A percentile compares a stretch with the other conserved stretches of the same genome.
Conservation (phyloP, 2,329 filamentous ascomycete genomes). For the Sporothrix humicola region DNA sequence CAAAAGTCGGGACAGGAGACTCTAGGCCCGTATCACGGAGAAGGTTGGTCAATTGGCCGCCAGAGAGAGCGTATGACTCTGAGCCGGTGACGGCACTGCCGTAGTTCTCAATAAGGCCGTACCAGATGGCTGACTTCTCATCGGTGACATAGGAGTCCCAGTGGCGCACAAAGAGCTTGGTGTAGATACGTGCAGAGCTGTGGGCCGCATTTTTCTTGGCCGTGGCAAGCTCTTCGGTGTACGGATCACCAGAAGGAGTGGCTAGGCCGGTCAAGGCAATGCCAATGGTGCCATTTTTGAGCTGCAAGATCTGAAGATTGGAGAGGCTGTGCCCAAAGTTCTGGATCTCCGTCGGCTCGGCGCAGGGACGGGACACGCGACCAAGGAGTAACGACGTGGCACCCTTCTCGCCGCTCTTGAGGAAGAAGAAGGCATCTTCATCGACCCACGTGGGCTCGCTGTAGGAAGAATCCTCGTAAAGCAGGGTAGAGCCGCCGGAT, state of each 20-base stretch:
- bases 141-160: slow-evolving; percentile 79
- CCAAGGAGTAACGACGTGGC: slow-evolving; percentile 55
- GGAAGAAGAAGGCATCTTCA: slow-evolving; percentile 62
- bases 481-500: slow-evolving; percentile 66
- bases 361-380: slow-evolving; percentile 45
- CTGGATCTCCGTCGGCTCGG: slow-evolving; percentile 54
- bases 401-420: slow-evolving; percentile 58
- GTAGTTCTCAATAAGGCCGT: slow-evolving; percentile 61
- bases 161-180: slow-evolving; percentile 76
- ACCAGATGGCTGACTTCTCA: slow-evolving; percentile 75
- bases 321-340: slow-evolving; percentile 59
- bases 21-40: slow-evolving; percentile 65
- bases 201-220: slow-evolving; percentile 56
- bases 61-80: slow-evolving; percentile 50
- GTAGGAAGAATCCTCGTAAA: slow-evolving; percentile 69
- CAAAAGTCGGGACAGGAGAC: slow-evolving; percentile 77
- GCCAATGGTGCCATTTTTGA: slow-evolving; percentile 57
- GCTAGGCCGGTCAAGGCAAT: slow-evolving; percentile 68
- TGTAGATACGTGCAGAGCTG: slow-evolving; percentile 73
- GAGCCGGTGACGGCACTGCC: slow-evolving; percentile 40
- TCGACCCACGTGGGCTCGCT: slow-evolving; percentile 79
- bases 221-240: slow-evolving; percentile 43
- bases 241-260: slow-evolving; percentile 70
- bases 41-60: slow-evolving; percentile 64
- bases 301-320: slow-evolving; percentile 63